phyloP scores from a whole-genome alignment of 768 basidiomycete genomes.

The Boletellus ananas region DNA sequence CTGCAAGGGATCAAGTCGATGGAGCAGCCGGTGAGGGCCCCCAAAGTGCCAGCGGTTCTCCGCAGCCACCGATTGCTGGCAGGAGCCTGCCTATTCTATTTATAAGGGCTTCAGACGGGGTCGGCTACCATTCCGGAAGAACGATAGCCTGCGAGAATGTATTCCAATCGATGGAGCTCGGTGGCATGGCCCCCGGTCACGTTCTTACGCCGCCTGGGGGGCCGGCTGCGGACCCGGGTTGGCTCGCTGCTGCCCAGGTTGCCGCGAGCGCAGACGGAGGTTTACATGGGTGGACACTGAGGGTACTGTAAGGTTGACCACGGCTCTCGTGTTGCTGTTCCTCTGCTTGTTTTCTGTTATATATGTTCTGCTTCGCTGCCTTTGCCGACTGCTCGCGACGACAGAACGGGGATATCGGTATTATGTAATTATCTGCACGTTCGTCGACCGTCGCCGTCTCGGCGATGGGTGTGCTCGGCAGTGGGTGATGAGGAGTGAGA shows the following conservation, averaged over 20 bases:
- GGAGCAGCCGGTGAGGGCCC: slow-evolving; percentile 21
- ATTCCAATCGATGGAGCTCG: slow-evolving; percentile 66
- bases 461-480: slow-evolving; percentile 10
- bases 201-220: slow-evolving; percentile 44
- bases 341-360: slow-evolving; percentile 25
- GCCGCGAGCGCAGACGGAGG: slow-evolving; percentile 63
- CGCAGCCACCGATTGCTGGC: slow-evolving; percentile 53
- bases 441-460: slow-evolving; percentile 16
- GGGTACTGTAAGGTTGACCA: slow-evolving; percentile 57
- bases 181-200: slow-evolving; percentile 42
- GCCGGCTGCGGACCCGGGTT: slow-evolving; percentile 52
- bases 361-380: slow-evolving; percentile 23
- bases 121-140: slow-evolving; percentile 85
- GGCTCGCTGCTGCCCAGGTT: slow-evolving; percentile 73
- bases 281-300: slow-evolving; percentile 74
- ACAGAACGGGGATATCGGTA: not conserved
- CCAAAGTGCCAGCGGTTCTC: slow-evolving; percentile 27
- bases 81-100: slow-evolving; percentile 76
- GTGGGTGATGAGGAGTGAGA: slow-evolving; percentile 8
- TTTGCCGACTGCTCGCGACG: not conserved
- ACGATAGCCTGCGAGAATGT: slow-evolving; percentile 81
- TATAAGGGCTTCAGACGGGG: slow-evolving; percentile 78
- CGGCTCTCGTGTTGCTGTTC: slow-evolving; percentile 24
- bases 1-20: slow-evolving; percentile 28
- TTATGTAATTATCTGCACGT: slow-evolving; percentile 22